Evolutionary conservation across 768 basidiomycete genomes (phyloP), one percentile per base, ranked within the genome.

Genomic region (Pisolithus tinctorius): DNA sequence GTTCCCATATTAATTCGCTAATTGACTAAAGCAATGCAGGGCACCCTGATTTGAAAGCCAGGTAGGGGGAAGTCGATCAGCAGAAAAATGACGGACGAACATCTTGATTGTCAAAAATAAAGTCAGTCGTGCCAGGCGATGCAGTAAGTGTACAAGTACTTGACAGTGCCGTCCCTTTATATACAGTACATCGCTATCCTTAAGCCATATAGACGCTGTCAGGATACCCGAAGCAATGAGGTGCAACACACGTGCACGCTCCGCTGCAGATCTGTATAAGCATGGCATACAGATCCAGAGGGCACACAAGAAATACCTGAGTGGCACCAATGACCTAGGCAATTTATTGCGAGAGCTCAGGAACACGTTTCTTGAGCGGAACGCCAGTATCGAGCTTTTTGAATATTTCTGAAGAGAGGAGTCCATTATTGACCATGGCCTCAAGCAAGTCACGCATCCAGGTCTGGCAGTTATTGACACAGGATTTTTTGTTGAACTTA

Each of bases 361-460:
- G 49, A 37, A 34, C 23, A 36, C 52, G 45, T 48, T 51, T 46
- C 37, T 46, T 43, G 16, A 60, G 54, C 11, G 59, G 50, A 29
- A 54, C 47, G 5, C 20, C 36, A 34, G 42, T 37, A 11, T 54
- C 47, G 4, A 56, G 26, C 49, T 56, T 31, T 39, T 52, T 49
- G 31, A 60, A 60, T 39, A 25, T 54, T 27, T 14, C 53, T 37
- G 56, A 26, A 29, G 58, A 49, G 10, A 60, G 45, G 37, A 60
- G 41, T 20, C 50, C 44, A 26, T n/a, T 49, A 36, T 50, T 36
- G 16, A 57, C 55, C 59, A 54, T 60, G 17, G 17, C 56, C 52
- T 46, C 36, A n/a, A 58, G 47, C n/a, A 60, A 37, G 9, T 58
- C 51, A 26, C 49, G 49, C 48, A 49, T 53, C 51, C 56, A 60